phyloP scores from a whole-genome alignment of 129 eudicot species.

The Ambrosia trifida region DNA sequence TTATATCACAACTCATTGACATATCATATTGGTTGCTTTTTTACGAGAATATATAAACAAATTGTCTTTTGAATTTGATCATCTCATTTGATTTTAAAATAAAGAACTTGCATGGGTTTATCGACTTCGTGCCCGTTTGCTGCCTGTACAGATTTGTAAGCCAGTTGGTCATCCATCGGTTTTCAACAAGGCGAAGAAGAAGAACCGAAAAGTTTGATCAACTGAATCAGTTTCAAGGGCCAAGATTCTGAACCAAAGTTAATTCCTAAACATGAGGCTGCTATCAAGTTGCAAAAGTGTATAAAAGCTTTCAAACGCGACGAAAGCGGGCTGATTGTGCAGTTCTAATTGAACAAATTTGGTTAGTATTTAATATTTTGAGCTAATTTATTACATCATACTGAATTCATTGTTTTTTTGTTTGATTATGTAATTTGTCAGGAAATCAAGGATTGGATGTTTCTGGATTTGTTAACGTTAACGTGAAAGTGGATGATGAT shows the following conservation, averaged over 20 bases:
- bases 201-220: slow-evolving; percentile 39
- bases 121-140: slow-evolving; percentile 68
- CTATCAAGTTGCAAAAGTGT: slow-evolving; percentile 89
- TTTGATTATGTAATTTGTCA: slow-evolving; percentile 20
- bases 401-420: slow-evolving; percentile 21
- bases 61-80: slow-evolving; percentile 14
- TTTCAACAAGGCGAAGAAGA: slow-evolving; percentile 40
- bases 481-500: slow-evolving; percentile 1
- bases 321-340: slow-evolving; percentile 97
- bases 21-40: no score
- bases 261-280: slow-evolving; percentile 80
- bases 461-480: slow-evolving; percentile 25
- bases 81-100: no score
- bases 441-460: slow-evolving; percentile 35
- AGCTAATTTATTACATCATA: slow-evolving; percentile 22
- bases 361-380: slow-evolving; percentile 50
- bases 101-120: slow-evolving; percentile 77
- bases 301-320: slow-evolving; percentile 94
- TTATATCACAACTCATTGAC: no score
- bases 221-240: slow-evolving; percentile 48
- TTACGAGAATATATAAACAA: no score
- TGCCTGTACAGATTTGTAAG: slow-evolving; percentile 48
- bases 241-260: slow-evolving; percentile 33
- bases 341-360: slow-evolving; percentile 82
- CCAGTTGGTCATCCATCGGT: slow-evolving; percentile 30